These are phyloP conservation scores for Lachnellula willkommii DNA, from an alignment of 2,329 filamentous ascomycete genomes.

Conservation along the genomic window DNA sequence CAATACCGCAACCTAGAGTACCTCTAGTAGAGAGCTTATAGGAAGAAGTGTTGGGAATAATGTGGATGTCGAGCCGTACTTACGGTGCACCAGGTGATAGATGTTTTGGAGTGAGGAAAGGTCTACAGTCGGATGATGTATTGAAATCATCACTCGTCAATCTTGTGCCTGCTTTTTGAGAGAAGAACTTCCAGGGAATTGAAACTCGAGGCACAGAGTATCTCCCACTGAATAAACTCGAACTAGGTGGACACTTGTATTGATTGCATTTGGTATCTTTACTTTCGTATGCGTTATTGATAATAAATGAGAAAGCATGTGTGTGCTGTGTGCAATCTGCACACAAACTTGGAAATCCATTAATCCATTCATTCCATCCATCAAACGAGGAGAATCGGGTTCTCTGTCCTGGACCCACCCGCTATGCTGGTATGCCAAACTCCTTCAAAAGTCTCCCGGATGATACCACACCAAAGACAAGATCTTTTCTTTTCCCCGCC, in stretches of 20 bases:
- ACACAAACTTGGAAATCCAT: slow-evolving; percentile 1
- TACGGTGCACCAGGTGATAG: too few relatives aligned
- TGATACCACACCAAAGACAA: slow-evolving; percentile 9
- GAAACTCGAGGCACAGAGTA: too few relatives aligned
- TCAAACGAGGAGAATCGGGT: background rate
- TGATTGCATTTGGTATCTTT: background rate
- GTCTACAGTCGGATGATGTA: too few relatives aligned
- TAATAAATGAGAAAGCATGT: background rate
- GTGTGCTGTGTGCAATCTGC: background rate
- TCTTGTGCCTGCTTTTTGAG: too few relatives aligned
- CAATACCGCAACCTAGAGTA: too few relatives aligned
- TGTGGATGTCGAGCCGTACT: too few relatives aligned
- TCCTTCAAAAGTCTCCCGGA: slow-evolving; percentile 16
- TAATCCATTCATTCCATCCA: background rate
- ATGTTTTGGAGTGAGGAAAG: too few relatives aligned
- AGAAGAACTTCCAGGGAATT: too few relatives aligned
- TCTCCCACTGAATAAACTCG: background rate
- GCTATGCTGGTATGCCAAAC: slow-evolving; percentile 29
- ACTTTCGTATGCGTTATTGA: background rate
- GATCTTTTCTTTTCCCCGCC: slow-evolving; percentile 5
- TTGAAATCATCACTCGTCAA: too few relatives aligned
- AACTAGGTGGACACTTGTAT: background rate
- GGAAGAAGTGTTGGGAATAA: too few relatives aligned
- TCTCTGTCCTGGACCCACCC: slow-evolving; percentile 10
- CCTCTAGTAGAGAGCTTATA: too few relatives aligned